Base-by-base conservation (phyloP, 179 eudicot genomes). In the Camellia oleifera region DNA sequence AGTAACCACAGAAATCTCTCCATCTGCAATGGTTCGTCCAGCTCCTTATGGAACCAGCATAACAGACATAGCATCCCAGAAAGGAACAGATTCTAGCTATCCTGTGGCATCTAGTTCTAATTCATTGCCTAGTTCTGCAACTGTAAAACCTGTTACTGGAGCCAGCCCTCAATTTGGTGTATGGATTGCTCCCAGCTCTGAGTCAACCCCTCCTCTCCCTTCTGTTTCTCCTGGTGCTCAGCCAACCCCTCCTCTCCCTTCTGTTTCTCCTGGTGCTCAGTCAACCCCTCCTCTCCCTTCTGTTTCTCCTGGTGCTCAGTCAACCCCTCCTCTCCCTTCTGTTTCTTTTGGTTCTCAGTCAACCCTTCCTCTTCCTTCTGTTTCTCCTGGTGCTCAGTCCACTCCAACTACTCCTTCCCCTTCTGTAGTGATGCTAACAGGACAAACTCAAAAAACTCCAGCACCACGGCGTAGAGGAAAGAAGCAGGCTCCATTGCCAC, bases 401-500 rank as follows among this genome's bases (percentile, higher is more conserved):
- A 80, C 74, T 66, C 79, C 74, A 57, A 60, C 81, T 68, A 67
- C 80, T 69, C 79, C 81, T 74, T 56, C 75, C 48, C 76, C 83
- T 75, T 75, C 90, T 80, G 44, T 82, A 63, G 17, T 84, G 46
- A 62, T 81, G 72, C 92, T 77, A 73, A 81, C 87, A 81, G 90
- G 88, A 66, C 90, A 84, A 78, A 90, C 83, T 81, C 92, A 85
- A 58, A 92, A 88, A 80, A 86, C 88, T n/a, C 87, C 62, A 44
- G 75, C 87, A 61, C 87, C 84, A 65, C 76, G 85, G 65, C 90
- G 97, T 69, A 84, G 97, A 82, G 94, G 98, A 65, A 91, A 90
- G 81, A 93, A 88, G 80, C 90, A 86, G 58, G 74, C 81, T 81
- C 48, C 62, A 4, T 58, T 64, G 70, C 65, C 84, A 73, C 82